These are phyloP conservation scores for Xylaria cubensis DNA, from an alignment of 495 filamentous ascomycete genomes.

Conservation along the genomic window DNA sequence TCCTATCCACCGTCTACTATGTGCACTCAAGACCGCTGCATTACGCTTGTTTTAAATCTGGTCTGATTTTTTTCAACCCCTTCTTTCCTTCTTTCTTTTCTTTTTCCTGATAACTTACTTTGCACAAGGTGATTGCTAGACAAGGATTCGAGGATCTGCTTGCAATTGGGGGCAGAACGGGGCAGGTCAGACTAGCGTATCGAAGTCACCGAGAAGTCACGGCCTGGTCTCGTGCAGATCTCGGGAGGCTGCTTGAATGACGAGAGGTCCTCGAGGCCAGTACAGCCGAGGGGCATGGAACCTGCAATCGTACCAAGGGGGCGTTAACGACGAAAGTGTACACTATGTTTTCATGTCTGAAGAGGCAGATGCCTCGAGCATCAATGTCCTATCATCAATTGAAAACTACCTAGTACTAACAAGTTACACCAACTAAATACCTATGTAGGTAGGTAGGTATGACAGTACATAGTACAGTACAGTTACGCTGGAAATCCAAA, in stretches of 20 bases:
- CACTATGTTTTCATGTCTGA: neutral
- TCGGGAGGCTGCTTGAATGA: constrained; percentile 9
- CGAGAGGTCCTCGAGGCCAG: neutral
- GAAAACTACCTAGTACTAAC: neutral
- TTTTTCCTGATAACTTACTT: neutral
- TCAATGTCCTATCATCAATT: constrained; percentile 6
- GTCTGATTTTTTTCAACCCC: neutral
- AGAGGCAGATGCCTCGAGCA: neutral
- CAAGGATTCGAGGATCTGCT: constrained; percentile 15
- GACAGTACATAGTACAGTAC: no score
- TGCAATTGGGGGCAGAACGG: neutral
- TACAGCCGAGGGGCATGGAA: neutral
- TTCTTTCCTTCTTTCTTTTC: neutral
- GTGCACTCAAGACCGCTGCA: neutral
- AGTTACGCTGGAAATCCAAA: no score
- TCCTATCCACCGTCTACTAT: neutral
- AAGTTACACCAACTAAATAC: no score
- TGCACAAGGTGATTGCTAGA: neutral
- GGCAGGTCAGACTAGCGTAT: neutral
- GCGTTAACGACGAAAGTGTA: neutral
- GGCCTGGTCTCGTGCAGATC: constrained; percentile 15
- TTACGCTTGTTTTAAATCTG: neutral
- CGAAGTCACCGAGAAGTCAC: neutral
- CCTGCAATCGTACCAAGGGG: neutral
- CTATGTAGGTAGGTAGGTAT: no score